Conservation (phyloP, 371 early-diverging fungal genomes). For the Mortierella sp. region DNA sequence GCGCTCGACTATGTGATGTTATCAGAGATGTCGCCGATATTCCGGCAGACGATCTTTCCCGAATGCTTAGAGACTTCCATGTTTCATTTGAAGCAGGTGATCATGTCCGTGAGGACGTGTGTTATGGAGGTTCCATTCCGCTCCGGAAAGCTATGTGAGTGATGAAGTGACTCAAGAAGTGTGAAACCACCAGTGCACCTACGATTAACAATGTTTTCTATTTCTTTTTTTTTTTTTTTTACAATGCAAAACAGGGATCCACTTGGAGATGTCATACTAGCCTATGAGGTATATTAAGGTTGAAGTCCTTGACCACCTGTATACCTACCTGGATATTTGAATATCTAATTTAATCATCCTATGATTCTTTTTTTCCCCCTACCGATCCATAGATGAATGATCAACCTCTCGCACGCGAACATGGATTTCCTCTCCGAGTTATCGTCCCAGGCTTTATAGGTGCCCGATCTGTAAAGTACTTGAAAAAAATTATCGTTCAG, state of each 20-base stretch:
- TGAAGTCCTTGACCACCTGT: too few species aligned
- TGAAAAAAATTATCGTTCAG: slow-evolving; percentile 66
- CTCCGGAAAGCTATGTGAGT: slow-evolving; percentile 79
- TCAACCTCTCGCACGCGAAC: slow-evolving; percentile 77
- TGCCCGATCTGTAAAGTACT: slow-evolving; percentile 88
- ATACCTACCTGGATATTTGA: too few species aligned
- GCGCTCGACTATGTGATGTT: slow-evolving; percentile 81
- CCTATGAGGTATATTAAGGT: slow-evolving; percentile 66
- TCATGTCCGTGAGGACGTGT: slow-evolving; percentile 74
- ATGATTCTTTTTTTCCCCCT: background rate
- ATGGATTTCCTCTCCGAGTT: slow-evolving; percentile 87
- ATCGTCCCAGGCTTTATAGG: slow-evolving; percentile 93
- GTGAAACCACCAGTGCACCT: background rate
- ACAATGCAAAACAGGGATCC: slow-evolving; percentile 65
- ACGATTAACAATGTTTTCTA: background rate
- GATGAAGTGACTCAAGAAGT: background rate
- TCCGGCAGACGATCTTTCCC: slow-evolving; percentile 52
- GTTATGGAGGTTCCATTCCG: slow-evolving; percentile 89
- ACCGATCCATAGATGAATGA: slow-evolving; percentile 80
- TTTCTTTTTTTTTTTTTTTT: background rate
- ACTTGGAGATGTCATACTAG: slow-evolving; percentile 84
- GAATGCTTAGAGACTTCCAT: slow-evolving; percentile 63
- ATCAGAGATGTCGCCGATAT: slow-evolving; percentile 66
- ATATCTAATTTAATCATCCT: background rate
- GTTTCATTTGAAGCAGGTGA: slow-evolving; percentile 82